Conservation (phyloP, 164 flowering plant species). For the Liriodendron chinense region DNA sequence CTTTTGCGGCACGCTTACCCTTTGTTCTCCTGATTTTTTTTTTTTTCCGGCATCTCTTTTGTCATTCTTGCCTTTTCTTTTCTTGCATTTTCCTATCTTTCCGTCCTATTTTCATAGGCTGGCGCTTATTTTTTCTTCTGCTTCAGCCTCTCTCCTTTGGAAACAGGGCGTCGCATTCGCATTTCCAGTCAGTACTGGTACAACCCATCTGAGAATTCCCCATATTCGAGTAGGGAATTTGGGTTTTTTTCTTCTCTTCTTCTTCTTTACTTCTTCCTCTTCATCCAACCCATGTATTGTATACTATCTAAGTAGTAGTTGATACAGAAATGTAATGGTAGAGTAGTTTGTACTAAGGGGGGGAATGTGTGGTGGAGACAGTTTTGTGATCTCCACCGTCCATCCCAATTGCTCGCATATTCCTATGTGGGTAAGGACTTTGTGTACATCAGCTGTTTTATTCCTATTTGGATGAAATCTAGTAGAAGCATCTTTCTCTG, state of each 20-base stretch:
- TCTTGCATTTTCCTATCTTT: neutral
- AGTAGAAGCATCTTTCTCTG: no score
- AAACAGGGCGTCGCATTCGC: no score
- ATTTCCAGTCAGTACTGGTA: neutral
- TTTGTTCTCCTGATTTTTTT: no score
- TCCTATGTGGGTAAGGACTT: neutral
- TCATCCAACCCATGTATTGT: no score
- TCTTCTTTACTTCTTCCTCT: no score
- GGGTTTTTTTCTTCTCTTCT: neutral
- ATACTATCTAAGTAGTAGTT: neutral
- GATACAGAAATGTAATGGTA: neutral
- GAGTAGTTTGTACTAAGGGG: neutral
- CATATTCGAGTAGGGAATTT: neutral
- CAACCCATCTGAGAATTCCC: neutral
- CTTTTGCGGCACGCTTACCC: neutral
- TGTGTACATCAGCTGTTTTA: neutral
- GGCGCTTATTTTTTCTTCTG: neutral
- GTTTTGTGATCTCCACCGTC: constrained; percentile 37
- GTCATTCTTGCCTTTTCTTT: neutral
- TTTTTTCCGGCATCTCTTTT: neutral
- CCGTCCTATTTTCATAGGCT: neutral
- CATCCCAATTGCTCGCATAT: neutral
- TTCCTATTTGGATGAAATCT: neutral
- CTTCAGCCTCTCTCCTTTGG: neutral
- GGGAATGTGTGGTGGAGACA: constrained; percentile 29